These are phyloP conservation scores for Purpureocillium lavendulum DNA, from an alignment of 2,329 filamentous ascomycete genomes.

Conservation along the genomic window DNA sequence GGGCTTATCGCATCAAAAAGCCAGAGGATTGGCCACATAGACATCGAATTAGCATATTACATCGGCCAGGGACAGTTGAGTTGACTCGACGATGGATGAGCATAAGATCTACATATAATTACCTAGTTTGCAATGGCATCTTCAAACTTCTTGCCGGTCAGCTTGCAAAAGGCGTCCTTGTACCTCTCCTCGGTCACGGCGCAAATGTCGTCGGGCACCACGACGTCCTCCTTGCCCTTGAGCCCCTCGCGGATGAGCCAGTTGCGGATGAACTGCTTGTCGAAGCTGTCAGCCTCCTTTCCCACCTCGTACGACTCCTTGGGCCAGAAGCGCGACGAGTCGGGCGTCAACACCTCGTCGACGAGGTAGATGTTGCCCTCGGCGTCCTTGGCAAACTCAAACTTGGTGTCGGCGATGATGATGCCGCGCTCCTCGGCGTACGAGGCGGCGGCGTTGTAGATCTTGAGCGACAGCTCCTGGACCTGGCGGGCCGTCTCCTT, in stretches of 20 bases:
- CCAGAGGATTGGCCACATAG: too few species aligned
- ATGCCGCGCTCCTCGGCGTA: slow-evolving; percentile 43
- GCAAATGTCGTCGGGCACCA: slow-evolving; percentile 51
- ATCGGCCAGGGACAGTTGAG: too few species aligned
- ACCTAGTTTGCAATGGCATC: slow-evolving; percentile 10
- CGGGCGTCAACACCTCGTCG: slow-evolving; percentile 80
- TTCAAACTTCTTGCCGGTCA: slow-evolving; percentile 46
- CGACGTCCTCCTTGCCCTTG: slow-evolving; percentile 36
- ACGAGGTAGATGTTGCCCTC: slow-evolving; percentile 39
- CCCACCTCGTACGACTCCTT: slow-evolving; percentile 57
- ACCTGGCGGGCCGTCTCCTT: slow-evolving; percentile 21
- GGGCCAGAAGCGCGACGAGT: slow-evolving; percentile 82
- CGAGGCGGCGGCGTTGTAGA: slow-evolving; percentile 40
- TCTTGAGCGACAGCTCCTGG: slow-evolving; percentile 19
- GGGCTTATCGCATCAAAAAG: too few species aligned
- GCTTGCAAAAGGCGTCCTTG: slow-evolving; percentile 32
- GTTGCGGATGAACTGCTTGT: slow-evolving; percentile 79
- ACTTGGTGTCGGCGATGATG: slow-evolving; percentile 32
- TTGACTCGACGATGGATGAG: too few species aligned
- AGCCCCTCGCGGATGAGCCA: slow-evolving; percentile 69
- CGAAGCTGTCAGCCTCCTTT: slow-evolving; percentile 71
- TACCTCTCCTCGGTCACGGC: slow-evolving; percentile 9
- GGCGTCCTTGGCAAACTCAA: slow-evolving; percentile 45
- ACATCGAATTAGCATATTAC: too few species aligned
- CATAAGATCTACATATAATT: neutral